phyloP scores from a whole-genome alignment of 192 early-diverging fungal species.

The Coemansia sp. region DNA sequence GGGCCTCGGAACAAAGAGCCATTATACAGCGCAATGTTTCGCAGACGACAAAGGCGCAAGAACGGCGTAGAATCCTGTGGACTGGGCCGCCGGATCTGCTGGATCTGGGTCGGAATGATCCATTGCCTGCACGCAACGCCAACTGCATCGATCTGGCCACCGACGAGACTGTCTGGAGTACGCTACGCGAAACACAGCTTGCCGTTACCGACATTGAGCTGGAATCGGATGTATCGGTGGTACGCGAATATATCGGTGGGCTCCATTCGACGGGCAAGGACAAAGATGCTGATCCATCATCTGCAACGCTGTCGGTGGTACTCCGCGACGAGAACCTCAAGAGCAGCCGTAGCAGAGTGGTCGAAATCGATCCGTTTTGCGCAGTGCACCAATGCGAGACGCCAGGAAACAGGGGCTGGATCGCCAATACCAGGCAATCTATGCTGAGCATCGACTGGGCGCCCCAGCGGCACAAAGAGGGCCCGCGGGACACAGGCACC shows the following conservation, averaged over 20 bases:
- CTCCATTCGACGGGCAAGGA: background rate
- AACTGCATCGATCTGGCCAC: slow-evolving; percentile 31
- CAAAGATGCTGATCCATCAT: no score
- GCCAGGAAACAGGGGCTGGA: slow-evolving; percentile 13
- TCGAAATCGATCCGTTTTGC: slow-evolving; percentile 5
- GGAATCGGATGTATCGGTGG: background rate
- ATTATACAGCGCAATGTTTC: background rate
- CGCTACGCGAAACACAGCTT: slow-evolving; percentile 13
- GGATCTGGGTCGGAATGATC: background rate
- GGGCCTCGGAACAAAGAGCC: background rate
- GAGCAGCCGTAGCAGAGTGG: background rate
- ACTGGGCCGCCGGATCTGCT: background rate
- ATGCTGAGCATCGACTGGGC: slow-evolving; percentile 38
- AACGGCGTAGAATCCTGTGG: background rate
- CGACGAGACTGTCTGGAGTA: slow-evolving; percentile 22
- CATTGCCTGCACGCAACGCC: slow-evolving; percentile 2
- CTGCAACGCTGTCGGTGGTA: background rate
- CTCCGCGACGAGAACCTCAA: background rate
- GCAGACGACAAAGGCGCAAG: background rate
- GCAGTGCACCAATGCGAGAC: slow-evolving; percentile 4
- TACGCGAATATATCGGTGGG: slow-evolving; percentile 2
- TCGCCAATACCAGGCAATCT: slow-evolving; percentile 19
- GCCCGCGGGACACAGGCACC: background rate
- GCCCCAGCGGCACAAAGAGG: slow-evolving; percentile 1
- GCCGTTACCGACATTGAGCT: slow-evolving; percentile 1